These are phyloP conservation scores for Cladosporium phlei DNA, from an alignment of 2,329 filamentous ascomycete species.

Conservation along the genomic window DNA sequence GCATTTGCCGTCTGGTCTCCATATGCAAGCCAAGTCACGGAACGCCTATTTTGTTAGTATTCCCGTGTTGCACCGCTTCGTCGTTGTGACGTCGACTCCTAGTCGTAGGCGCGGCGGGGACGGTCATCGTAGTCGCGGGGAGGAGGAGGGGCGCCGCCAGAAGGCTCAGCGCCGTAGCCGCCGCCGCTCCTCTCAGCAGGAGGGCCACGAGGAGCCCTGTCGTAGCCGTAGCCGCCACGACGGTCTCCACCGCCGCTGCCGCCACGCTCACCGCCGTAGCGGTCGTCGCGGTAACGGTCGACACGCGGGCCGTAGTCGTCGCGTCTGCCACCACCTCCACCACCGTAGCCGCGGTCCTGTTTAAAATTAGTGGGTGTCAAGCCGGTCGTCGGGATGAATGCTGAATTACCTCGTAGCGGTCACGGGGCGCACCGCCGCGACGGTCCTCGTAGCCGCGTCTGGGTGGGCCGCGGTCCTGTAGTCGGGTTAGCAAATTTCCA, in stretches of 20 bases:
- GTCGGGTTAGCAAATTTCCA: background rate
- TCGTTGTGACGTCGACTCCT: slow-evolving; percentile 15
- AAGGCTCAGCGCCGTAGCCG: slow-evolving; percentile 22
- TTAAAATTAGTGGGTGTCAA: slow-evolving; percentile 23
- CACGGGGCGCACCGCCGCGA: slow-evolving; percentile 43
- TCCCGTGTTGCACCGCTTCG: background rate
- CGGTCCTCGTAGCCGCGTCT: slow-evolving; percentile 48
- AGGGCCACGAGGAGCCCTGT: slow-evolving; percentile 28
- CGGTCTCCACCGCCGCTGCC: slow-evolving; percentile 18
- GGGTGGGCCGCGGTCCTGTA: slow-evolving; percentile 33
- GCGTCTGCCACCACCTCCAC: slow-evolving; percentile 59
- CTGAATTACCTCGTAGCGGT: slow-evolving; percentile 54
- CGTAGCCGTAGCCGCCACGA: slow-evolving; percentile 30
- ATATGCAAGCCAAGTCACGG: slow-evolving; percentile 6
- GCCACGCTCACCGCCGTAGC: slow-evolving; percentile 19
- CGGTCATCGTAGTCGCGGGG: slow-evolving; percentile 31
- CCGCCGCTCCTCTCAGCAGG: slow-evolving; percentile 24
- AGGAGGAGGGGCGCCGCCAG: slow-evolving; percentile 27
- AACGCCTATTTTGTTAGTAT: slow-evolving; percentile 8
- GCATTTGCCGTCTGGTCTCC: slow-evolving; percentile 14
- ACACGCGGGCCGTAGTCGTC: slow-evolving; percentile 45
- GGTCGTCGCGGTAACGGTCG: slow-evolving; percentile 21
- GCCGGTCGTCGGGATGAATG: background rate
- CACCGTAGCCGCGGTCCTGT: slow-evolving; percentile 58
- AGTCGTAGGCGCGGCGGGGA: slow-evolving; percentile 33